Evolutionary conservation across 2,329 filamentous ascomycete species (phyloP).

Genomic region (Diplodia mutila): DNA sequence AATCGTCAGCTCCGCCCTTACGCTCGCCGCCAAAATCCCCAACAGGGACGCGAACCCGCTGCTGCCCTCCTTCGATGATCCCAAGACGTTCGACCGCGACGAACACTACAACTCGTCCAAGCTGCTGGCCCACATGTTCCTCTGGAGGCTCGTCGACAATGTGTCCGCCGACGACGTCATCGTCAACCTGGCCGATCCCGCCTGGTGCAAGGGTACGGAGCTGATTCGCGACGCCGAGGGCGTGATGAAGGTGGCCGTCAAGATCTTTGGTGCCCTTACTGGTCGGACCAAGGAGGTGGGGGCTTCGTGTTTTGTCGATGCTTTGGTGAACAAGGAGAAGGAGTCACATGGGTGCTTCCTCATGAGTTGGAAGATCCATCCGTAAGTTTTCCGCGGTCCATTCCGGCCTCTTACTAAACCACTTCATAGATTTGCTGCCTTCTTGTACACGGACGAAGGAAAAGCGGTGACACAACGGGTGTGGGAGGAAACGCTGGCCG

Average conservation of each 20-base stretch:
- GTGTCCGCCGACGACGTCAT: background rate
- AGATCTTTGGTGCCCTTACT: background rate
- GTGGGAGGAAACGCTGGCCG: background rate
- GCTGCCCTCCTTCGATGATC: background rate
- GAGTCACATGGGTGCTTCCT: background rate
- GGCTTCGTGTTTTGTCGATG: background rate
- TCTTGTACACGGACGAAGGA: background rate
- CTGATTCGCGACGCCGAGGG: background rate
- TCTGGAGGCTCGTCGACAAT: background rate
- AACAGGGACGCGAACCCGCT: background rate
- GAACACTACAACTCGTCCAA: background rate
- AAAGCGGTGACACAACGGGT: background rate
- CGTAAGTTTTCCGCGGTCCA: background rate
- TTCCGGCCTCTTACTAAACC: background rate
- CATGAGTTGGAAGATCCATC: background rate
- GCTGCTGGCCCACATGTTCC: background rate
- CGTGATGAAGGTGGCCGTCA: background rate
- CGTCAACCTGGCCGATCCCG: background rate
- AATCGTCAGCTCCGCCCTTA: background rate
- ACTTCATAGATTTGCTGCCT: background rate
- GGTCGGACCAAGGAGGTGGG: background rate
- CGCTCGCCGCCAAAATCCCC: background rate
- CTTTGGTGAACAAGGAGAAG: background rate
- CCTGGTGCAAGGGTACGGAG: background rate
- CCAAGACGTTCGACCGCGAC: background rate